Conservation (phyloP, 139 green algal genomes). For the Chlorella sp. region DNA sequence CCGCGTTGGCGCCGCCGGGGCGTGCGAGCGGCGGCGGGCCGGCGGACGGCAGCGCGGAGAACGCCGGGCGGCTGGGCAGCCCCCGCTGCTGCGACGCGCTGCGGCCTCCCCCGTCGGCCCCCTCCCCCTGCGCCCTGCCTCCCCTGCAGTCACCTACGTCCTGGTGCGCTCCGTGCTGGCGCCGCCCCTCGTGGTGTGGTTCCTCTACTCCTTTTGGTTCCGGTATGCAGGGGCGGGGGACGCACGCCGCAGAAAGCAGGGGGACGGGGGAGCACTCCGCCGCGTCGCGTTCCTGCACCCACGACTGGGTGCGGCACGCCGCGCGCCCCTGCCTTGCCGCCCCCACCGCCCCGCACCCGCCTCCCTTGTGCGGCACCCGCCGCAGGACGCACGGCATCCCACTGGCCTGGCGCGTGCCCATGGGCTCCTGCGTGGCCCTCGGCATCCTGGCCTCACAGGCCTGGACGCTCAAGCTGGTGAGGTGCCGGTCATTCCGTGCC, state of each 20-base stretch:
- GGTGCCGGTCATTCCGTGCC: no score
- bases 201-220: slow-evolving; percentile 30
- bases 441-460: slow-evolving; percentile 32
- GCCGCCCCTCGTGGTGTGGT: slow-evolving; percentile 18
- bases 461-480: not conserved
- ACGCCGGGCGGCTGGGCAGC: no score
- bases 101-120: no score
- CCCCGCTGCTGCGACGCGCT: no score
- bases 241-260: no score
- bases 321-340: no score
- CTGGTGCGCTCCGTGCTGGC: slow-evolving; percentile 17
- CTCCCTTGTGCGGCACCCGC: not conserved
- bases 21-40: no score
- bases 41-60: no score
- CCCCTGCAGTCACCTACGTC: slow-evolving; percentile 5
- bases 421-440: slow-evolving; percentile 28
- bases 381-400: slow-evolving; percentile 14
- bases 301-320: not conserved
- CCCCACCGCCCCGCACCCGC: not conserved
- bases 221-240: not conserved
- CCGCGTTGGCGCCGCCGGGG: no score
- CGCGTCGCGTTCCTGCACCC: not conserved
- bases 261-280: not conserved
- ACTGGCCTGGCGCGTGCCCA: slow-evolving; percentile 16
- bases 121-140: no score